Percentiles rank a stretch among this genome's conserved stretches.
Conservation (phyloP, 2,329 filamentous ascomycete species). For the Sarocladium strictum region DNA sequence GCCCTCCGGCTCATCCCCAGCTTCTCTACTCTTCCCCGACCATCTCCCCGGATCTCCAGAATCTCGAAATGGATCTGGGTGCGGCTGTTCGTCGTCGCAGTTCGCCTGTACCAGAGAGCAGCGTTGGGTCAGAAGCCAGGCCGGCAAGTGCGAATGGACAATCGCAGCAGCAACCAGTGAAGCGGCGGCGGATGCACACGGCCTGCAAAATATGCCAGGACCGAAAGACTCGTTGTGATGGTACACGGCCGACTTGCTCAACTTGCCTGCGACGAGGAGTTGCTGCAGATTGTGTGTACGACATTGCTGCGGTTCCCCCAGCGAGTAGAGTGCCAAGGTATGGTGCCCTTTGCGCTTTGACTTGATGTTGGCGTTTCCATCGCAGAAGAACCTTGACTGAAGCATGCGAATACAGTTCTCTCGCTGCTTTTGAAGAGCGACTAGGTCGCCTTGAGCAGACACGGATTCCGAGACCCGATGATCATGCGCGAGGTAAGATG, state of each 20-base stretch:
- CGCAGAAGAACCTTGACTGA: not conserved
- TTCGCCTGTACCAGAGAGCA: not conserved
- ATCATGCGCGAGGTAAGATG: not conserved
- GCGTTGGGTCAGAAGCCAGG: not conserved
- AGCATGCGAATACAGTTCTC: not conserved
- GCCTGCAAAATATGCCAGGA: slow-evolving; percentile 36
- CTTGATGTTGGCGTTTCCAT: not conserved
- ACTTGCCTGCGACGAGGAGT: slow-evolving; percentile 27
- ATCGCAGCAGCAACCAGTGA: not conserved
- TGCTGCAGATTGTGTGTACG: slow-evolving; percentile 5
- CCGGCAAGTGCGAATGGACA: not conserved
- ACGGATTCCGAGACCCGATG: not conserved
- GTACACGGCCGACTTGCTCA: slow-evolving; percentile 37
- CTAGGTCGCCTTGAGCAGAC: slow-evolving; percentile 1
- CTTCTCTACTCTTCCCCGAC: not conserved
- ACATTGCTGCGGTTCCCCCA: not conserved
- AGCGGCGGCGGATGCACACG: slow-evolving; percentile 1
- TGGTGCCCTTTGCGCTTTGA: not conserved
- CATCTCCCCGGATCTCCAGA: not conserved
- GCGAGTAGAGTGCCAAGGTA: not conserved
- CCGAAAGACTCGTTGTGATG: slow-evolving; percentile 35
- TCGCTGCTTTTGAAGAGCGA: slow-evolving; percentile 3
- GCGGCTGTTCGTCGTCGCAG: not conserved
- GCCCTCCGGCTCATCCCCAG: not conserved
- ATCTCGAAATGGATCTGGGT: not conserved